Evolutionary conservation across 495 filamentous ascomycete genomes (phyloP).

Genomic region (Daldinia caldariorum): DNA sequence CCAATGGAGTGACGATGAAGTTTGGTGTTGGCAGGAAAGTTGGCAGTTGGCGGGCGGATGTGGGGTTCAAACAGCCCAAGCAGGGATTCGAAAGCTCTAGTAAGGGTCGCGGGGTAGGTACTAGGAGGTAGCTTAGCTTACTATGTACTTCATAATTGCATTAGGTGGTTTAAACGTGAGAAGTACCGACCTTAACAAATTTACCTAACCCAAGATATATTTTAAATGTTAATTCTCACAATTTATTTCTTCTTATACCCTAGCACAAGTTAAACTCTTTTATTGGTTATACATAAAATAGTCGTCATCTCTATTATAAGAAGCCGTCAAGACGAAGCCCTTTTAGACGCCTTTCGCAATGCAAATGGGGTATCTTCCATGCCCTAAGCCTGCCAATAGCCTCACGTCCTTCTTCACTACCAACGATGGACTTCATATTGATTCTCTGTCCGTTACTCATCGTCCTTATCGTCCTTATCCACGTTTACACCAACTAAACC

Average conservation of each 20-base stretch:
- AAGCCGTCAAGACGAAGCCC: constrained; percentile 1
- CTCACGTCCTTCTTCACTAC: constrained; percentile 4
- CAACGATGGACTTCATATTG: neutral
- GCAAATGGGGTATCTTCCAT: constrained; percentile 46
- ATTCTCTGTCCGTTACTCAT: neutral
- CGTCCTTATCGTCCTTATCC: neutral
- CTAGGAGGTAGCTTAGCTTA: too few species aligned
- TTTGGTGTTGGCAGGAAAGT: constrained; percentile 8
- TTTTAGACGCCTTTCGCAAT: constrained; percentile 42
- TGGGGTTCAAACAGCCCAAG: constrained; percentile 5
- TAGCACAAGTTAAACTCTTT: neutral
- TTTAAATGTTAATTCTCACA: too few species aligned
- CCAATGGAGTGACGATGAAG: constrained; percentile 23
- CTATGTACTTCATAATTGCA: constrained; percentile 15
- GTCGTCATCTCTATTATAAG: neutral
- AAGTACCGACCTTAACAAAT: too few species aligned
- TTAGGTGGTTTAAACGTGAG: too few species aligned
- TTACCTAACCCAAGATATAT: neutral
- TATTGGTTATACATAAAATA: neutral
- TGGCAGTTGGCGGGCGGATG: constrained; percentile 10
- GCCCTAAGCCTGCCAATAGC: constrained; percentile 20
- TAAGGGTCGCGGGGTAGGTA: constrained; percentile 35
- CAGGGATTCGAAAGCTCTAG: constrained; percentile 22
- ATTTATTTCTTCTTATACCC: neutral
- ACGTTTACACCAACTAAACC: neutral